Percentiles rank a stretch among this genome's conserved stretches.
phyloP scores from a whole-genome alignment of 306 rosid species.

The Dryas alaskensis region DNA sequence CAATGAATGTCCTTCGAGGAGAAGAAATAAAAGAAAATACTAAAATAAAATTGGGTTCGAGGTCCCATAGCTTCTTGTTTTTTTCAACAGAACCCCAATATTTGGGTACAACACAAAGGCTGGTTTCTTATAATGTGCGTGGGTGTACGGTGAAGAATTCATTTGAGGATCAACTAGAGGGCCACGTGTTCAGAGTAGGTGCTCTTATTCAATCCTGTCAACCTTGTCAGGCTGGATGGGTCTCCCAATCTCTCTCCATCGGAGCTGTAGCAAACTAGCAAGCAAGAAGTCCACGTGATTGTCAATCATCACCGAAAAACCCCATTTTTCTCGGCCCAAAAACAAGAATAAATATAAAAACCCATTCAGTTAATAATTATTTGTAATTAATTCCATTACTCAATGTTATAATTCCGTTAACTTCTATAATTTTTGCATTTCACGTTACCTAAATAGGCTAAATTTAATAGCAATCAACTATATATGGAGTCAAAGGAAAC shows the following conservation, averaged over 20 bases:
- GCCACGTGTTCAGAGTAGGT: conserved; percentile 32
- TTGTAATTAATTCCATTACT: no score
- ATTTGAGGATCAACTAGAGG: neutral
- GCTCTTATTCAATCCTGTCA: conserved; percentile 23
- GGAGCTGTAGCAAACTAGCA: neutral
- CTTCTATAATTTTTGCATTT: no score
- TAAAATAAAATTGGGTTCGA: neutral
- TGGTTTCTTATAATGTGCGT: neutral
- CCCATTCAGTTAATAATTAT: no score
- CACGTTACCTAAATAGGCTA: neutral
- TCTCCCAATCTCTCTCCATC: conserved; percentile 5
- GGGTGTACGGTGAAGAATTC: conserved; percentile 7
- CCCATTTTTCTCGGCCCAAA: no score
- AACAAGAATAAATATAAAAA: neutral
- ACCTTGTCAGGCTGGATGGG: conserved; percentile 25
- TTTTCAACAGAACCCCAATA: neutral
- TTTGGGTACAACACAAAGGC: neutral
- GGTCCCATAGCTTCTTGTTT: neutral
- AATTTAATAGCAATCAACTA: neutral
- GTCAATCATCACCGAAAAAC: neutral
- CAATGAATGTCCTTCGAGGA: neutral
- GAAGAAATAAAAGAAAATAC: neutral
- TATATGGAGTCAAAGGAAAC: conserved; percentile 5
- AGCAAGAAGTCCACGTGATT: neutral
- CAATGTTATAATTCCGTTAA: no score